Evolutionary conservation across 2,329 filamentous ascomycete genomes (phyloP), one percentile per base, ranked within the genome.

Genomic region (Zymoseptoria ardabiliae): DNA sequence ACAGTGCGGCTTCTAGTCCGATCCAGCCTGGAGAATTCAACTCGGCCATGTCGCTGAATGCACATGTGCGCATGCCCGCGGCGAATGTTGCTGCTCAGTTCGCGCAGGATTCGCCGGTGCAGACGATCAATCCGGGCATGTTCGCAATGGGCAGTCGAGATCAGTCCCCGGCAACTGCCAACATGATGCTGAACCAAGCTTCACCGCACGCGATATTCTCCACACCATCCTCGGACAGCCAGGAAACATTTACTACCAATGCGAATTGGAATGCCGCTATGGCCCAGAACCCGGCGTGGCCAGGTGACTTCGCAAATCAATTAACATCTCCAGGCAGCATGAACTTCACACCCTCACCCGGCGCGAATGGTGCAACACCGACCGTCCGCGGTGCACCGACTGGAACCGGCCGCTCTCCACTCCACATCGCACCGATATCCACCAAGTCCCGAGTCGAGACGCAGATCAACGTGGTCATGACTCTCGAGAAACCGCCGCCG

Each of bases 401-500:
- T 4, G 63, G 65, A 5, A 57, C 63, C n/a, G 70, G 70, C 23
- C 61, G 67, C 23, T 72, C 70, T 25, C 64, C 68, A 22, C 58
- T 75, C 30, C 69, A 74, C 58, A 73, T 74, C 54, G 71, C 70
- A 23, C 72, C 72, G 8, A 73, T 74, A 25, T 69, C 71, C 8
- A 66, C 73, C 58, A 97, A 97, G 75, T 96, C 92, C 17, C 86
- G 94, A 21, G 94, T 97, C 19, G 94, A 99, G 77, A 97, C 94
- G 0, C 94, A 97, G 72, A 97, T 97, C 66, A 90, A 89, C 8
- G 90, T 97, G 66, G 87, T 87, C 68, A 81, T 97, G 74, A 88
- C 86, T 0, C 75, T 97, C 48, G 87, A 85, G 59, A 85, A 89
- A 20, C 78, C 96, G 53, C 91, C 92, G 1, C 77, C 81, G 0